A percentile compares a stretch with the other conserved stretches of the same genome.
These are phyloP conservation scores for Corylus heterophylla DNA, from an alignment of 306 rosid genomes.

Conservation along the genomic window DNA sequence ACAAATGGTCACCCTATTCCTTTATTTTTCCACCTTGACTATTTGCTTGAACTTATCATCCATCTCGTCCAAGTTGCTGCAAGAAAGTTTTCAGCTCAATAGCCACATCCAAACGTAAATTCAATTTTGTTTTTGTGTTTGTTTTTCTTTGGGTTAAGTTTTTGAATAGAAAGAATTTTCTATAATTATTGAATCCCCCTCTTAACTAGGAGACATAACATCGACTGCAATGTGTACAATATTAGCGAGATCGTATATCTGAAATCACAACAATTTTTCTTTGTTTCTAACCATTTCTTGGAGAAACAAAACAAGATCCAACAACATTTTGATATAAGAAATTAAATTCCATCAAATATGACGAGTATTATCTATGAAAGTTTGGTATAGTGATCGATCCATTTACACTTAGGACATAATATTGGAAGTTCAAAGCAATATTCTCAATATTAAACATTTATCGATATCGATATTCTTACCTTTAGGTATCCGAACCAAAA, in stretches of 20 bases:
- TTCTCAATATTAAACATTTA: not conserved
- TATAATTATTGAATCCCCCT: no score
- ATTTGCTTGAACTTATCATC: no score
- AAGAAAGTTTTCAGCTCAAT: no score
- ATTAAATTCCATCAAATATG: not conserved
- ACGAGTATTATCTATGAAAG: not conserved
- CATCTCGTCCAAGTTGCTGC: no score
- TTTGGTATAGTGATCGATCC: not conserved
- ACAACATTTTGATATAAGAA: not conserved
- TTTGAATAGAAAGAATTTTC: not conserved
- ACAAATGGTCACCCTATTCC: no score
- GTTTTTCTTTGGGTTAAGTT: not conserved
- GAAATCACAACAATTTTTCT: not conserved
- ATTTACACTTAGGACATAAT: not conserved
- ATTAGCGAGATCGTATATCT: not conserved
- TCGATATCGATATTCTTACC: not conserved
- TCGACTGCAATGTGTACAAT: no score
- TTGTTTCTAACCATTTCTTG: not conserved
- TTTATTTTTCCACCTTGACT: no score
- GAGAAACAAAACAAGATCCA: not conserved
- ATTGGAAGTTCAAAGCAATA: not conserved
- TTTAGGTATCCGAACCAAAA: slow-evolving; percentile 21
- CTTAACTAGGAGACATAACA: not conserved
- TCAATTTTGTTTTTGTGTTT: no score
- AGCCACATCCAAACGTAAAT: no score